Evolutionary conservation across 129 eudicot genomes (phyloP).

Genomic region (Glebionis coronaria): DNA sequence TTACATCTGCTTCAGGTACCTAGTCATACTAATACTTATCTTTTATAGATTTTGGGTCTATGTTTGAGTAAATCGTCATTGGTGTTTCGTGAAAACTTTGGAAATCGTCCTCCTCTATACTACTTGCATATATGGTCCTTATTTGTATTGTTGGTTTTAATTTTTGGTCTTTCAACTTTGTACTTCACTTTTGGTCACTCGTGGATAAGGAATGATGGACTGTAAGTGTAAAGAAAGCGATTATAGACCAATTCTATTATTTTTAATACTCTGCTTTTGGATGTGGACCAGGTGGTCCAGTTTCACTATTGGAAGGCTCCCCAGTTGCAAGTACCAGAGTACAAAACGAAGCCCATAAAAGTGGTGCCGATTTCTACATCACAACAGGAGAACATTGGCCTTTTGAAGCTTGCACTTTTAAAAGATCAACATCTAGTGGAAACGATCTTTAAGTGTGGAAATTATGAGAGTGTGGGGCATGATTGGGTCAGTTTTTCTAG

Average conservation of each 20-base stretch:
- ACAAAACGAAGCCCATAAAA: constrained; percentile 10
- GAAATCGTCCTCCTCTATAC: no score
- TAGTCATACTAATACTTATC: constrained; percentile 2
- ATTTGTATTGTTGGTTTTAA: no score
- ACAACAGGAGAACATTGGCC: constrained; percentile 31
- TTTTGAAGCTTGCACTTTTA: constrained; percentile 38
- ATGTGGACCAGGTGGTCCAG: constrained; percentile 63
- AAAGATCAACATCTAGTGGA: constrained; percentile 48
- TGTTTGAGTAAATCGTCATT: background rate
- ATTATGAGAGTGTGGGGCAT: constrained; percentile 14
- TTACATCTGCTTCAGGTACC: constrained; percentile 87
- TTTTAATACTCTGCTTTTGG: background rate
- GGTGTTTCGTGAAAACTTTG: no score
- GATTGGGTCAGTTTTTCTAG: constrained; percentile 53
- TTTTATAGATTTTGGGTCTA: background rate
- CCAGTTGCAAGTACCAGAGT: constrained; percentile 28
- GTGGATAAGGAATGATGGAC: no score
- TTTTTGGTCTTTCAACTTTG: no score
- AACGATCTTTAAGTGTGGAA: constrained; percentile 20
- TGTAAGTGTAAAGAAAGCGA: no score
- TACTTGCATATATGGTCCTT: no score
- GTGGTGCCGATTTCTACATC: constrained; percentile 34
- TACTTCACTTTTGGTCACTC: no score
- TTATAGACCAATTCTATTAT: no score
- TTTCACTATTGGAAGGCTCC: constrained; percentile 62